Evolutionary conservation across 2,329 filamentous ascomycete genomes (phyloP), one percentile per base, ranked within the genome.

Genomic region (Botryotinia narcissicola): DNA sequence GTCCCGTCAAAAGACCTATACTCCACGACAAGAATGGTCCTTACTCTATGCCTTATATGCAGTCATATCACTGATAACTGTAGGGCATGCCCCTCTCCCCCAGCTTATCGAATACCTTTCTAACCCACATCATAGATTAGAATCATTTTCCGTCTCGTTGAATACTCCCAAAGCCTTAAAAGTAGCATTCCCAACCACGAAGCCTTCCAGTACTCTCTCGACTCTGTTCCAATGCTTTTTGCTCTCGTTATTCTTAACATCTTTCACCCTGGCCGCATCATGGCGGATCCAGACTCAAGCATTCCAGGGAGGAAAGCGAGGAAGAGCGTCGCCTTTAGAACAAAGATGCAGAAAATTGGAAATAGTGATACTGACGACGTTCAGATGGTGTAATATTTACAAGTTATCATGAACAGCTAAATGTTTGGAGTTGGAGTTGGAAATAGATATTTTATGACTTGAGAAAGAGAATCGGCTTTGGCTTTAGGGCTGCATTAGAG

Each of bases 141-240:
- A 32, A 90, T 91, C 78, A 84, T 89, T 74, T 91, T 87, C 81
- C 87, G 88, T 40, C 83, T 91, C 2, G 79, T 83, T 68, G 88
- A 91, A 79, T 91, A 87, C 77, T 83, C 83, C 0, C 81, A 82
- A 20, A 87, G 86, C 6, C 75, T 70, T 2, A 74, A 68, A 9
- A 87, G 86, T 42, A 86, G 85, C 75, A 81, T 83, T 0, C 80
- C 87, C 16, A 83, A 80, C 48, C 82, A 87, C 74, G 87, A 89
- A 76, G 82, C 78, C 18, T 90, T 87, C 78, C 83, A 85, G 40
- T 87, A 86, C 67, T 78, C 80, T 3, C 84, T 83, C 74, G 88
- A 90, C 76, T 86, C 86, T 1, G 79, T 87, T 1, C 88, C 88
- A 0, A 89, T 90, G 85, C 66, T 78, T 10, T 71, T 77, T 12